These are phyloP conservation scores for Jacaranda copaia DNA, from an alignment of 257 asterid genomes.

Conservation along the genomic window DNA sequence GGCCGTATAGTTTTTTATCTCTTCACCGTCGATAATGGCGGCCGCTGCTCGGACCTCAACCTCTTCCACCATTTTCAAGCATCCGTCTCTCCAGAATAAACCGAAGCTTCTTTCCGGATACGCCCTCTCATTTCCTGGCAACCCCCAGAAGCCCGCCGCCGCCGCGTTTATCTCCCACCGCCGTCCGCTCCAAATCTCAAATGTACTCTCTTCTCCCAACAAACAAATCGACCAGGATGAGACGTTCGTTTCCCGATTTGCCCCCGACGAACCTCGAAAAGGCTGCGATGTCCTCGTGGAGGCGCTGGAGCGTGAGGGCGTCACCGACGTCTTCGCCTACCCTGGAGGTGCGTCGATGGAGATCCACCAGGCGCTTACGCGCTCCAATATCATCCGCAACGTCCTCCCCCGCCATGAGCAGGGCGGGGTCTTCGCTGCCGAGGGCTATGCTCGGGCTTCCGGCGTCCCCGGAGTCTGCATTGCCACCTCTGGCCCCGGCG, in stretches of 20 bases:
- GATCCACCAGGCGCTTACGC: slow-evolving; percentile 86
- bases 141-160: slow-evolving; percentile 32
- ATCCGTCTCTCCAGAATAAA: slow-evolving; percentile 18
- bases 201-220: slow-evolving; percentile 42
- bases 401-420: slow-evolving; percentile 91
- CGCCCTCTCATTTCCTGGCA: slow-evolving; percentile 34
- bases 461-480: slow-evolving; percentile 80
- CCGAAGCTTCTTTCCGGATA: slow-evolving; percentile 37
- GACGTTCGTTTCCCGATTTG: slow-evolving; percentile 58
- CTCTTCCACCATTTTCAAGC: slow-evolving; percentile 37
- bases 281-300: slow-evolving; percentile 84
- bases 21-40: slow-evolving; percentile 49
- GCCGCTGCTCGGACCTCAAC: slow-evolving; percentile 40
- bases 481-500: slow-evolving; percentile 94
- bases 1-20: slow-evolving; percentile 15
- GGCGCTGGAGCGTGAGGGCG: slow-evolving; percentile 89
- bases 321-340: slow-evolving; percentile 80
- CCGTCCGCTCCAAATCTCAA: slow-evolving; percentile 46
- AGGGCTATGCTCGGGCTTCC: slow-evolving; percentile 86
- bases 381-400: slow-evolving; percentile 69
- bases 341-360: slow-evolving; percentile 92
- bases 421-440: slow-evolving; percentile 86
- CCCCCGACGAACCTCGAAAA: slow-evolving; percentile 71
- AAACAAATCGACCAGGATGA: slow-evolving; percentile 21
- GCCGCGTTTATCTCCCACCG: slow-evolving; percentile 24